Evolutionary conservation across 2,329 filamentous ascomycete genomes (phyloP), one percentile per base, ranked within the genome.

Genomic region (Cytospora mali): DNA sequence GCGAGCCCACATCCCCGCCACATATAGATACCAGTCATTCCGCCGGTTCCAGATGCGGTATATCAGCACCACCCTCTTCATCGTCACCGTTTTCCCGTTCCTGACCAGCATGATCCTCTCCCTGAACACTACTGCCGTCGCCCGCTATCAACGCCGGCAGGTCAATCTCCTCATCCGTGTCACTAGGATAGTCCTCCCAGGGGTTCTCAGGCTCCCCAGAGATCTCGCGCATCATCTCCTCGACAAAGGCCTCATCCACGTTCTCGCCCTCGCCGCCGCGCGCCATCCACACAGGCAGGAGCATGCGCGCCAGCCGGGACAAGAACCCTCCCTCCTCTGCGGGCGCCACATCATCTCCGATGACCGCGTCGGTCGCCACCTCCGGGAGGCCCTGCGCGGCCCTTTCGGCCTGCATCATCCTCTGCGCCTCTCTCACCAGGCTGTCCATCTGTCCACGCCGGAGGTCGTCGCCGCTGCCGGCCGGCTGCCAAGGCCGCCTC

Each of bases 401-500:
- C 25, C 54, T 51, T 18, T 39, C 35, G 51, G 49, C 48, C 46
- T 52, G 48, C 27, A 64, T 27, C n/a, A 48, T 21, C 33, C 31
- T 35, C 54, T 48, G 54, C 21, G 54, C 58, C 29, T 56, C 39
- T 9, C 33, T 28, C 39, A 62, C 14, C 39, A 55, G 18, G 39
- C 29, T 48, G 18, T 64, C 54, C 9, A 64, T 50, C 25, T 61
- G 39, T 16, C 39, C 50, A 11, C 52, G n/a, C 16, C 50, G 53
- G 28, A 49, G 27, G 10, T 55, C 25, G n/a, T 57, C 58, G 16
- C 29, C 31, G 25, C 33, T 28, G n/a, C 49, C 46, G 7, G 6
- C 25, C 10, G 35, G 53, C 27, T 48, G 35, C 80, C 80, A 84
- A 0, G 80, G 81, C 46, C 77, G 69, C 58, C 68, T 70, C 62